Percentiles rank a stretch among this genome's conserved stretches.
phyloP scores from a whole-genome alignment of 768 basidiomycete genomes.

The Clathrus columnatus region DNA sequence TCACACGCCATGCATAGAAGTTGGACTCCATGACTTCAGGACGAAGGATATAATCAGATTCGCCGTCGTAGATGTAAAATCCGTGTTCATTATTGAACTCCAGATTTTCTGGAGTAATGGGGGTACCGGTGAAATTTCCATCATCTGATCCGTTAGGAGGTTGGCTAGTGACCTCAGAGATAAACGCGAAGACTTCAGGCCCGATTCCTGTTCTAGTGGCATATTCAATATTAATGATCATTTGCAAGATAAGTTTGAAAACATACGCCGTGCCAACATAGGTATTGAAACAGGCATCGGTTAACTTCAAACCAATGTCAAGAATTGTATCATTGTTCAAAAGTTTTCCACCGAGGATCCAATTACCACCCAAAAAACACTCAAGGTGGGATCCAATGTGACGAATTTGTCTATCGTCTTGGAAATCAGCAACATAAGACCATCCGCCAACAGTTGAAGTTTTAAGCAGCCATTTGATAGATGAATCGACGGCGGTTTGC shows the following conservation, averaged over 20 bases:
- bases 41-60: conserved; percentile 49
- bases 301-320: conserved; percentile 47
- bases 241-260: background rate
- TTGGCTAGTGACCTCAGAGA: conserved; percentile 24
- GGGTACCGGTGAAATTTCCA: conserved; percentile 52
- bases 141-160: conserved; percentile 36
- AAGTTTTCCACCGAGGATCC: conserved; percentile 62
- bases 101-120: conserved; percentile 25
- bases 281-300: conserved; percentile 75
- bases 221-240: background rate
- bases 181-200: conserved; percentile 52
- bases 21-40: conserved; percentile 76
- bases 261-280: conserved; percentile 61
- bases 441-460: conserved; percentile 56
- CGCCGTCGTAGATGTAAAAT: conserved; percentile 45
- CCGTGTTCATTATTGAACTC: conserved; percentile 54
- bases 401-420: conserved; percentile 35
- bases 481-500: conserved; percentile 63
- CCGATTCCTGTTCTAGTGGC: conserved; percentile 61
- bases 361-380: conserved; percentile 71
- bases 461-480: conserved; percentile 52
- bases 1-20: conserved; percentile 70
- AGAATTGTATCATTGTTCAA: conserved; percentile 66
- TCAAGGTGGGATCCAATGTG: conserved; percentile 67
- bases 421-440: conserved; percentile 58